Base-by-base conservation (phyloP, 2,329 filamentous ascomycete genomes). In the Gaeumannomyces tritici region DNA sequence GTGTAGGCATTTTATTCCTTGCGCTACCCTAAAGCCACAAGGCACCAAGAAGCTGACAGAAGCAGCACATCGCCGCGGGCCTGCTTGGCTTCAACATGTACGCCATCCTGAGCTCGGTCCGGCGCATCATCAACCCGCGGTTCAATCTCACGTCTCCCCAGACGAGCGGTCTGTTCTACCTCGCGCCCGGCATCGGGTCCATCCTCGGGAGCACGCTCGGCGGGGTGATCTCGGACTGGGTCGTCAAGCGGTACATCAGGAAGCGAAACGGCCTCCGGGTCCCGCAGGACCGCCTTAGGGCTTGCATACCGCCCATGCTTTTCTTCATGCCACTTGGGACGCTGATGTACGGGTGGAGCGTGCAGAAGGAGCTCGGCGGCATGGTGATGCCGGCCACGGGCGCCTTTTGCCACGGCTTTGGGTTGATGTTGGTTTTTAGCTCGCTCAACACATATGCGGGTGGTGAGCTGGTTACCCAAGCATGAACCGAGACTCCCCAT, bases 401-500 rank as follows among this genome's bases (percentile, higher is more conserved):
- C 68, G 87, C 93, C 79, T 92, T 92, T 70, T 64, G 89, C 3
- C 89, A 92, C 69, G 89, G 89, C 1, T 80, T 91, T 0, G 87
- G 85, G 0, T 88, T 92, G 72, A 76, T 92, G 7, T 89, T 91
- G 69, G 89, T 87, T 68, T 92, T 91, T 69, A 89, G 89, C 0
- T 85, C 83, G 59, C 72, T 93, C 65, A 92, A 93, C 71, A 90
- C 89, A 0, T 93, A 65, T 27, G 51, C 63, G 4, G 63, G 63
- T 24, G 64, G 65, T 65, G 61, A 18, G 60, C 26, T 28, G 12
- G 12, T 5, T 56, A 4, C 24, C 18, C 18, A 5, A 3, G 11
- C 55, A 2, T 28, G 4, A 2, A n/a, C 4, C 12, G 7, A 2
- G n/a, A 18, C 31, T 9, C 31, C 31, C 31, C 31, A 11, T 5